Evolutionary conservation across 2,329 filamentous ascomycete genomes (phyloP).

Genomic region (Aspergillus persii): DNA sequence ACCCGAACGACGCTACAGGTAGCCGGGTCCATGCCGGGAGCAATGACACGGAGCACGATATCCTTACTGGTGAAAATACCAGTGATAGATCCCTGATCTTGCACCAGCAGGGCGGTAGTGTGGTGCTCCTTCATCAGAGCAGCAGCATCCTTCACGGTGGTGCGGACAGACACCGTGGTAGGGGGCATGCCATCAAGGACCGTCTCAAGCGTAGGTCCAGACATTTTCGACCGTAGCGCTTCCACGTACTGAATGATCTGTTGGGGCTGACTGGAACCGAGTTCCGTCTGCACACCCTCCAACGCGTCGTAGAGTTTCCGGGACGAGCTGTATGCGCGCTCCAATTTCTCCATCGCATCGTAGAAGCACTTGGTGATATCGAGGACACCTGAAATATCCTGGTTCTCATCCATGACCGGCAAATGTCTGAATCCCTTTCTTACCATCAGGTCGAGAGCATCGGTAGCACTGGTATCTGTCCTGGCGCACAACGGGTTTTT

Average conservation of each 20-base stretch:
- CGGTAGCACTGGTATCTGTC: slow-evolving; percentile 96
- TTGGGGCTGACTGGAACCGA: slow-evolving; percentile 92
- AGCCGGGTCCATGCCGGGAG: slow-evolving; percentile 86
- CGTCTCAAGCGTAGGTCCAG: slow-evolving; percentile 90
- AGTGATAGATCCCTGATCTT: slow-evolving; percentile 95
- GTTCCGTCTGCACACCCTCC: slow-evolving; percentile 94
- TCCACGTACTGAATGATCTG: slow-evolving; percentile 99
- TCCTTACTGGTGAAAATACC: slow-evolving; percentile 99
- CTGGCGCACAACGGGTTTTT: slow-evolving; percentile 97
- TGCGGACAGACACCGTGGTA: slow-evolving; percentile 91
- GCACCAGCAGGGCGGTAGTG: slow-evolving; percentile 91
- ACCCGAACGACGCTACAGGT: slow-evolving; percentile 98
- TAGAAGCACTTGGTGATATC: slow-evolving; percentile 99
- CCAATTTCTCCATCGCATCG: slow-evolving; percentile 99
- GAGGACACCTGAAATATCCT: slow-evolving; percentile 95
- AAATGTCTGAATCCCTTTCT: slow-evolving; percentile 96
- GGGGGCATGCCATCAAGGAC: slow-evolving; percentile 90
- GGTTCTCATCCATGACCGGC: slow-evolving; percentile 99
- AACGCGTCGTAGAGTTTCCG: slow-evolving; percentile 95
- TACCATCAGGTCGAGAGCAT: slow-evolving; percentile 97
- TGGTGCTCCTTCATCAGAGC: slow-evolving; percentile 98
- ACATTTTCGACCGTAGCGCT: slow-evolving; percentile 93
- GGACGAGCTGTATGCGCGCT: slow-evolving; percentile 96
- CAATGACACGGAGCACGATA: slow-evolving; percentile 95
- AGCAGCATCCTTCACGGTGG: slow-evolving; percentile 93